phyloP scores from a whole-genome alignment of 768 basidiomycete genomes.

The Pisolithus marmoratus region DNA sequence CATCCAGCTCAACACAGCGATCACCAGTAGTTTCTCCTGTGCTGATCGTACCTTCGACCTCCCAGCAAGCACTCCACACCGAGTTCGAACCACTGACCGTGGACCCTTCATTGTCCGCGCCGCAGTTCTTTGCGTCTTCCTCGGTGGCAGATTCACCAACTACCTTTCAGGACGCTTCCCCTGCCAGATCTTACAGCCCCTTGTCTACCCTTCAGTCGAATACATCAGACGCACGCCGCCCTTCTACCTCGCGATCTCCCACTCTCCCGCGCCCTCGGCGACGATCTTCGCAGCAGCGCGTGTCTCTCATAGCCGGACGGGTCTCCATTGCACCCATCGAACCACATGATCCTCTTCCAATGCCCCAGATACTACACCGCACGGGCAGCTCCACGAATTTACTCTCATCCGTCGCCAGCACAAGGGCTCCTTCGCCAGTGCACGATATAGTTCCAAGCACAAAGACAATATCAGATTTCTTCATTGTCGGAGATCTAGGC shows the following conservation, averaged over 20 bases:
- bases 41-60: constrained; percentile 22
- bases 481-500: constrained; percentile 84
- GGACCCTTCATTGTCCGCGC: constrained; percentile 23
- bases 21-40: constrained; percentile 11
- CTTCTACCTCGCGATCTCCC: constrained; percentile 41
- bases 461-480: constrained; percentile 78
- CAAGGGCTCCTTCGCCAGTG: constrained; percentile 59
- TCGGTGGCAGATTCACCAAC: constrained; percentile 26
- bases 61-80: constrained; percentile 9
- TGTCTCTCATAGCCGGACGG: constrained; percentile 78
- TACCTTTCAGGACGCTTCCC: constrained; percentile 32
- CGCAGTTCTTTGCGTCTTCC: constrained; percentile 24
- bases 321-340: constrained; percentile 74
- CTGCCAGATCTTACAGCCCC: constrained; percentile 12
- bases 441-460: constrained; percentile 38
- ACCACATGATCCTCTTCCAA: constrained; percentile 56
- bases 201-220: constrained; percentile 15
- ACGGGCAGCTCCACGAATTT: constrained; percentile 58
- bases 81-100: constrained; percentile 23
- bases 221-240: constrained; percentile 17
- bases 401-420: constrained; percentile 54
- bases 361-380: constrained; percentile 60
- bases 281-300: constrained; percentile 78
- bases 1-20: constrained; percentile 5
- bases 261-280: constrained; percentile 62